Evolutionary conservation across 2,329 filamentous ascomycete genomes (phyloP).

Genomic region (Botrytis squamosa): DNA sequence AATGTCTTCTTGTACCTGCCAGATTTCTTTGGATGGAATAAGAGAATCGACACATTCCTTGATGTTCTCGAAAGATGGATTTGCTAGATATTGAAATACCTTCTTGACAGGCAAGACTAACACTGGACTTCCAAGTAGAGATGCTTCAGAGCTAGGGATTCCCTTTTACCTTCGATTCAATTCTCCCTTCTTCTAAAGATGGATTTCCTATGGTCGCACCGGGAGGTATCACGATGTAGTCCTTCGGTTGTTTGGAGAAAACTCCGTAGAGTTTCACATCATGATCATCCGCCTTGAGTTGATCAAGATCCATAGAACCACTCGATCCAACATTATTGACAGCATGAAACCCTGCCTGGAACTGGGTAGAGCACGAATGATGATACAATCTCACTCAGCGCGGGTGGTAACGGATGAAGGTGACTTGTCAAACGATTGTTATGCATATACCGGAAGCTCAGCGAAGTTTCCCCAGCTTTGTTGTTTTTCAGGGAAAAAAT

Average conservation of each 20-base stretch:
- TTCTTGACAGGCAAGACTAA: not conserved
- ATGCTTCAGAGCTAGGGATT: not conserved
- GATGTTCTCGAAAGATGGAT: not conserved
- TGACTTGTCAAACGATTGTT: conserved; percentile 1
- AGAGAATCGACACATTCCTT: not conserved
- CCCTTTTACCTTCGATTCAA: no score
- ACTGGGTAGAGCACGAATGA: not conserved
- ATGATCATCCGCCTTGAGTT: not conserved
- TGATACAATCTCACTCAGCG: not conserved
- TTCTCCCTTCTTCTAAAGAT: not conserved
- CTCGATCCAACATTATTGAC: not conserved
- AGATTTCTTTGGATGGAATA: not conserved
- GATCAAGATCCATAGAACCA: not conserved
- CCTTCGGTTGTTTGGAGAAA: not conserved
- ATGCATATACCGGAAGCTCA: not conserved
- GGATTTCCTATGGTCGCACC: not conserved
- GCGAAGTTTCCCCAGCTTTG: conserved; percentile 9
- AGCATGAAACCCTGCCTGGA: not conserved
- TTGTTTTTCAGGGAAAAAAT: not conserved
- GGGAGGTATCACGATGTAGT: not conserved
- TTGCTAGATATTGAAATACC: not conserved
- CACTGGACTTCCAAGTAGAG: not conserved
- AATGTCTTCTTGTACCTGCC: not conserved
- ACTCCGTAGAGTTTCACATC: not conserved
- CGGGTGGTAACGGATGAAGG: not conserved